Evolutionary conservation across 129 eudicot species (phyloP).

Genomic region (Tanacetum coccineum): DNA sequence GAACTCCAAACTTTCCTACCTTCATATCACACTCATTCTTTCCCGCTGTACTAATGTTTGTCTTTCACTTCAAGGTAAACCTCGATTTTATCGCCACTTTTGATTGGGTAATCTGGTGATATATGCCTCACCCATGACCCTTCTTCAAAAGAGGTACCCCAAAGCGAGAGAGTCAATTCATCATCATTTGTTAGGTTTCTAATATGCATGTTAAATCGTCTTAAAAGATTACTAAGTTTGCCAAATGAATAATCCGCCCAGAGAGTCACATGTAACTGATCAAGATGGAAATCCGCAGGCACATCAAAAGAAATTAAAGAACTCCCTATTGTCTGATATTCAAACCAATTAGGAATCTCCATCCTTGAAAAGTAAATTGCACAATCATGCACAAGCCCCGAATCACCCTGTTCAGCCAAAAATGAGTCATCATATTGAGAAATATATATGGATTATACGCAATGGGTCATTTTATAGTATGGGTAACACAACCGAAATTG

Average conservation of each 20-base stretch:
- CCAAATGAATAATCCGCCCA: constrained; percentile 26
- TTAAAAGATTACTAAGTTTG: not conserved
- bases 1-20: constrained; percentile 21
- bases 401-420: constrained; percentile 17
- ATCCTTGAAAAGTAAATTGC: constrained; percentile 24
- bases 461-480: not conserved
- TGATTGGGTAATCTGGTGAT: constrained; percentile 10
- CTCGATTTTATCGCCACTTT: constrained; percentile 17
- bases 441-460: not conserved
- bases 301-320: constrained; percentile 17
- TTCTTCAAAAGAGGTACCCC: constrained; percentile 20
- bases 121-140: constrained; percentile 28
- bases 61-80: constrained; percentile 14
- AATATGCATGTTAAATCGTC: constrained; percentile 6
- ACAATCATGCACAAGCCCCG: constrained; percentile 10
- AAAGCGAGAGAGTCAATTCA: not conserved
- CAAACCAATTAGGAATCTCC: constrained; percentile 25
- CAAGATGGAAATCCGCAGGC: constrained; percentile 8
- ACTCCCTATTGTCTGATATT: not conserved
- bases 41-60: not conserved
- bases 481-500: not conserved
- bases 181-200: constrained; percentile 21
- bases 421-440: constrained; percentile 11
- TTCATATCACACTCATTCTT: not conserved
- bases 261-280: constrained; percentile 11